Percentiles rank a stretch among this genome's conserved stretches.
Conservation (phyloP, 2,329 filamentous ascomycete genomes). For the Pseudogymnoascus sp. region DNA sequence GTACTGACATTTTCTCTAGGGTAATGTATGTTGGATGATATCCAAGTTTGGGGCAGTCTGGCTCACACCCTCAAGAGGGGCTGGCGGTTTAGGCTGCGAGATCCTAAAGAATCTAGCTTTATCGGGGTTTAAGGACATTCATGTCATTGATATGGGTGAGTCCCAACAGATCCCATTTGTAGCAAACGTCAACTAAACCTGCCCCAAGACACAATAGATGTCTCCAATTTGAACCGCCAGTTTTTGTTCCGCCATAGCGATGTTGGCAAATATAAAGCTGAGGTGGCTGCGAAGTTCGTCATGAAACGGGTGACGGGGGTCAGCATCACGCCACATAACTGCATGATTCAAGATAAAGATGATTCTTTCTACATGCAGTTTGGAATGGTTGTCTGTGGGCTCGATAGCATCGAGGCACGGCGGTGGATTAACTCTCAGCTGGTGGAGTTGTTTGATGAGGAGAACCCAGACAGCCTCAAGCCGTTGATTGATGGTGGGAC, state of each 20-base stretch:
- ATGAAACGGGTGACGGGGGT: constrained; percentile 84
- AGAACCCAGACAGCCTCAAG: constrained; percentile 78
- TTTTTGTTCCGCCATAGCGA: constrained; percentile 90
- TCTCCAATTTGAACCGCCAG: constrained; percentile 94
- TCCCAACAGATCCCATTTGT: constrained; percentile 8
- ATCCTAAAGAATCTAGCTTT: constrained; percentile 93
- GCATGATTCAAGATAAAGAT: constrained; percentile 93
- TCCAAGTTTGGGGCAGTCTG: not conserved
- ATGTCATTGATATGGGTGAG: constrained; percentile 96
- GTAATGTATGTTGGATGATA: constrained; percentile 33
- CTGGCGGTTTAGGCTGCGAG: constrained; percentile 89
- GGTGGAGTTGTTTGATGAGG: constrained; percentile 78
- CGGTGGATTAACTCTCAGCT: constrained; percentile 97
- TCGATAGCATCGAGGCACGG: constrained; percentile 96
- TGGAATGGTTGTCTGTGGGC: constrained; percentile 82
- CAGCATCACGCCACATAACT: constrained; percentile 87
- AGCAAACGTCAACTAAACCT: constrained; percentile 10
- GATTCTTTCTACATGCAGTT: constrained; percentile 97
- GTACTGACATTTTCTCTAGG: constrained; percentile 24
- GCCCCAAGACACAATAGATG: constrained; percentile 80
- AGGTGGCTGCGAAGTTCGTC: constrained; percentile 86
- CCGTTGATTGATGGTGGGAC: constrained; percentile 94
- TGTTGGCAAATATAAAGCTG: constrained; percentile 88
- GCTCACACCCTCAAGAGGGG: constrained; percentile 53
- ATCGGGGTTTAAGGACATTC: constrained; percentile 91